Evolutionary conservation across 192 early-diverging fungal genomes (phyloP).

Genomic region (Piromyces finnis): DNA sequence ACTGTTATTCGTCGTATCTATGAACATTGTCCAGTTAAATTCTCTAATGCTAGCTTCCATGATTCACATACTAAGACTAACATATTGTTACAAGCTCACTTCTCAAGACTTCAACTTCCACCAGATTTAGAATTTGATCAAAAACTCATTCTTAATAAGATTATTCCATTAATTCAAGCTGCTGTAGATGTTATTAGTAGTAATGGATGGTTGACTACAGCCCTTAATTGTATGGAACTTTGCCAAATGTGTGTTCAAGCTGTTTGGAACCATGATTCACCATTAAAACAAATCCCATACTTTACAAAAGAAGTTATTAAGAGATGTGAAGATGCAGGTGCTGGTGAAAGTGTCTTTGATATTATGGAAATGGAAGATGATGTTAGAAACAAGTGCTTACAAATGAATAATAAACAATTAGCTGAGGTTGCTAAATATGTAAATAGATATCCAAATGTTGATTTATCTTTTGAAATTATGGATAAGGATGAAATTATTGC

Average conservation of each 20-base stretch:
- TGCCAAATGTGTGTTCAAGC: constrained; percentile 95
- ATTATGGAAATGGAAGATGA: constrained; percentile 86
- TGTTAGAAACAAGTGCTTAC: constrained; percentile 35
- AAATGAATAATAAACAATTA: constrained; percentile 42
- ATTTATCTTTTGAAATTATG: constrained; percentile 52
- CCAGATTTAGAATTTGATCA: constrained; percentile 91
- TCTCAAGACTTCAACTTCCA: constrained; percentile 71
- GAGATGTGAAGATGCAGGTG: constrained; percentile 43
- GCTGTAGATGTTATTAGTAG: constrained; percentile 85
- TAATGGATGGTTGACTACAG: constrained; percentile 77
- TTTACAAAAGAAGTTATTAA: constrained; percentile 53
- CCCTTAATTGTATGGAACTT: constrained; percentile 87
- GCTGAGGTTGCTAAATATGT: constrained; percentile 67
- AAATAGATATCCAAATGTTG: constrained; percentile 86
- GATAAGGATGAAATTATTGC: constrained; percentile 29
- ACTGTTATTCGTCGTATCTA: constrained; percentile 56
- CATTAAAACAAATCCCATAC: constrained; percentile 82
- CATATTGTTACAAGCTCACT: constrained; percentile 87
- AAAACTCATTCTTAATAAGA: constrained; percentile 29
- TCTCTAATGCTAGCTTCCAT: constrained; percentile 49
- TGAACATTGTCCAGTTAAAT: constrained; percentile 63
- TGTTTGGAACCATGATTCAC: constrained; percentile 84
- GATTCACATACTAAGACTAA: constrained; percentile 86
- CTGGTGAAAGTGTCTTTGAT: constrained; percentile 72
- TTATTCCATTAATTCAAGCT: constrained; percentile 78